Evolutionary conservation across 768 basidiomycete genomes (phyloP), one percentile per base, ranked within the genome.

Genomic region (Agrocybe praecox): DNA sequence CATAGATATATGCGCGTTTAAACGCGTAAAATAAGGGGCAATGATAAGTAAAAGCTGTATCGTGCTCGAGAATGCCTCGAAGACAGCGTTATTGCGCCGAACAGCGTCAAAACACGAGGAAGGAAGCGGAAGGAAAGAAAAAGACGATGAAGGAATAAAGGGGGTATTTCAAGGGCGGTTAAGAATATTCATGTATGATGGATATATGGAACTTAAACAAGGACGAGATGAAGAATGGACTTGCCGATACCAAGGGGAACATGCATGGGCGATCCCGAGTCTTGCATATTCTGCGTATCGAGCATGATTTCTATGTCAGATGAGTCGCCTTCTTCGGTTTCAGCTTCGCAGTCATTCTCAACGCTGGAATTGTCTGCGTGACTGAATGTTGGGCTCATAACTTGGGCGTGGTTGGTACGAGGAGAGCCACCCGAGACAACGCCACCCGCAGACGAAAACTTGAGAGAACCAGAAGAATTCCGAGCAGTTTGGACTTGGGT

Each of bases 291-390:
- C 44, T 72, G 68, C 46, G 66, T 65, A 49, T 68, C 67, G 44
- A 76, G 65, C 52, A 74, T 74, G 17, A 76, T 74, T 58, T 76
- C 75, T 36, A 76, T 67, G 22, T 70, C 72, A 17, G 65, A 66
- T 14, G 65, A 65, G 33, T 65, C 62, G 59, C 58, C 57, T 49
- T 65, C 65, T 48, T 65, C 62, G 34, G 46, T 56, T 17, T 61
- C 62, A 32, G 54, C 48, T 10, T 49, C 50, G 9, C 50, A 48
- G 17, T 43, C 45, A 4, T 46, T 45, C 32, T 47, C 52, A 42
- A 60, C 53, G 21, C 43, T 26, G 29, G 26, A 29, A n/a, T 11
- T 24, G 52, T 18, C 44, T 29, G 43, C 18, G 21, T 53, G 43
- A 44, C 42, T 29, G 26, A 29, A 29, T 29, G 26, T 29, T 29